Percentiles rank a stretch among this genome's conserved stretches.
Conservation (phyloP, 2,329 filamentous ascomycete genomes). For the Monilinia fructicola region DNA sequence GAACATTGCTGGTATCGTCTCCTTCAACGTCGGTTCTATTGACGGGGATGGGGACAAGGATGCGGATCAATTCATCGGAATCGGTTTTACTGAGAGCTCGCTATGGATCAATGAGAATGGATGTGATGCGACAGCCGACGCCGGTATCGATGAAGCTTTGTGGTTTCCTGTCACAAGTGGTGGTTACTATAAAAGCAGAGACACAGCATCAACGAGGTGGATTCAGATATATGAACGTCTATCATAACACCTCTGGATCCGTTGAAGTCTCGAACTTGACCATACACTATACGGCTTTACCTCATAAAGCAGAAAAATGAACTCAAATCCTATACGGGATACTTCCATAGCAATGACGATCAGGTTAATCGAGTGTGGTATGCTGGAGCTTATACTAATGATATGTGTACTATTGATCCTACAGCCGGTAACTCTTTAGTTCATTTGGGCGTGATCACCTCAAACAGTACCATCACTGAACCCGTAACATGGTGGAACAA, state of each 20-base stretch:
- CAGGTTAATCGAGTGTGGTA: constrained; percentile 56
- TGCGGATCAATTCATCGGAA: constrained; percentile 40
- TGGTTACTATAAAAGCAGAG: constrained; percentile 46
- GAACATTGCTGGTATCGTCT: constrained; percentile 44
- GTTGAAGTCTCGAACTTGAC: constrained; percentile 38
- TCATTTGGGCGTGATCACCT: background rate
- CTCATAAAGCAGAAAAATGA: constrained; percentile 39
- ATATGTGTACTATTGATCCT: constrained; percentile 29
- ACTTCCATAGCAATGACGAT: constrained; percentile 51
- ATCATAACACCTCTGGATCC: constrained; percentile 39
- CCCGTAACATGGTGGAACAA: constrained; percentile 17
- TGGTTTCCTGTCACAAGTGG: constrained; percentile 46
- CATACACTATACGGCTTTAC: constrained; percentile 44
- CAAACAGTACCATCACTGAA: constrained; percentile 2
- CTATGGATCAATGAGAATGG: constrained; percentile 50
- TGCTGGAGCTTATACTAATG: constrained; percentile 46
- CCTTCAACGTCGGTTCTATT: constrained; percentile 38
- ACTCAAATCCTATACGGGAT: constrained; percentile 50
- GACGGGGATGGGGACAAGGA: constrained; percentile 27
- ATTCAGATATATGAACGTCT: constrained; percentile 53
- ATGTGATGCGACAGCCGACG: constrained; percentile 49
- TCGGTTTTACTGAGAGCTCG: constrained; percentile 44
- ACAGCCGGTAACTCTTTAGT: constrained; percentile 38
- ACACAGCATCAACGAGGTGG: constrained; percentile 49
- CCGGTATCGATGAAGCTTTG: constrained; percentile 48